A percentile compares a stretch with the other conserved stretches of the same genome.
These are phyloP conservation scores for Boletus vermiculosoides DNA, from an alignment of 768 basidiomycete genomes.

Conservation along the genomic window DNA sequence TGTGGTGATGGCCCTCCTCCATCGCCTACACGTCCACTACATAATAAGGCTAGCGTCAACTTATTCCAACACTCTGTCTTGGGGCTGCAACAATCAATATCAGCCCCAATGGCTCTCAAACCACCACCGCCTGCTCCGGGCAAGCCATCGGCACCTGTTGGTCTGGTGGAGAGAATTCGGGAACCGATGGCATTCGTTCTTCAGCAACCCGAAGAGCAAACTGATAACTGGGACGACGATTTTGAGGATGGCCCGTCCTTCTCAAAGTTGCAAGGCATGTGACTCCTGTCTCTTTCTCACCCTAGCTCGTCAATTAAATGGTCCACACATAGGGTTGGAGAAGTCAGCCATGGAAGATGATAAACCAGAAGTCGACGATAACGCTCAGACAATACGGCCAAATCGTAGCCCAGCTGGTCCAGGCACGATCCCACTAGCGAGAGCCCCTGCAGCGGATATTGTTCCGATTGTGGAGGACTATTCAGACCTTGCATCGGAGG, in stretches of 20 bases:
- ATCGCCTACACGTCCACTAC: constrained; percentile 40
- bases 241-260: constrained; percentile 93
- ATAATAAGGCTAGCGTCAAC: constrained; percentile 27
- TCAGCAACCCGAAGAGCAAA: constrained; percentile 79
- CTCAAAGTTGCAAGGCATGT: constrained; percentile 68
- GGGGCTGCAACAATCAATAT: constrained; percentile 35
- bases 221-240: constrained; percentile 98
- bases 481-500: constrained; percentile 81
- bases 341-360: constrained; percentile 59
- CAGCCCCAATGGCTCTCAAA: constrained; percentile 31
- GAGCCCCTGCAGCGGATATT: constrained; percentile 60
- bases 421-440: constrained; percentile 51
- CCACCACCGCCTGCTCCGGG: constrained; percentile 16
- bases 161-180: constrained; percentile 38
- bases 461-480: constrained; percentile 84
- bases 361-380: constrained; percentile 59
- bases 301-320: not conserved
- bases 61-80: constrained; percentile 34
- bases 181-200: constrained; percentile 65
- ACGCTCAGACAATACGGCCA: constrained; percentile 78
- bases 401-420: constrained; percentile 63
- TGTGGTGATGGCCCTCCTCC: constrained; percentile 39
- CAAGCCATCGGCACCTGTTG: constrained; percentile 26
- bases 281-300: not conserved
- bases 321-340: constrained; percentile 51